phyloP scores from a whole-genome alignment of 768 basidiomycete species.

The Paxillus ammoniavirescens region DNA sequence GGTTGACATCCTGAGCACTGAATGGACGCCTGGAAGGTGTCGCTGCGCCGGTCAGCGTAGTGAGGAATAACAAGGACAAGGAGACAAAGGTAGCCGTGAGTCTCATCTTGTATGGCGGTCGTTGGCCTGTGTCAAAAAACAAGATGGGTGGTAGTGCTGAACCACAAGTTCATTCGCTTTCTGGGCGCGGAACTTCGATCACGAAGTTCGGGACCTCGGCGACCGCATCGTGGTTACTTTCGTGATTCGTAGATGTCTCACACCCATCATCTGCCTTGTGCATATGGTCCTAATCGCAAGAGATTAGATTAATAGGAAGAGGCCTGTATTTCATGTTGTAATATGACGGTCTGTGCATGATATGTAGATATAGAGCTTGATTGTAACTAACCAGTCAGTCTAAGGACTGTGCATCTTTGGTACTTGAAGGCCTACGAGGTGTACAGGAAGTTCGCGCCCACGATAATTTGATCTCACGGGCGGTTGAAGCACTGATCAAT shows the following conservation, averaged over 20 bases:
- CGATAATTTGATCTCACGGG: too few relatives aligned
- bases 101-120: conserved; percentile 12
- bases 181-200: not conserved
- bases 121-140: not conserved
- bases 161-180: not conserved
- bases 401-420: too few relatives aligned
- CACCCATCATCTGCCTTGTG: not conserved
- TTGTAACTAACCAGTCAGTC: too few relatives aligned
- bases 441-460: too few relatives aligned
- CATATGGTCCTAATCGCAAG: too few relatives aligned
- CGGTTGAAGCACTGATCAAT: too few relatives aligned
- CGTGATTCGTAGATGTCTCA: not conserved
- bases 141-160: not conserved
- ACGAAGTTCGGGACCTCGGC: not conserved
- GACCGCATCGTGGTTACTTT: not conserved
- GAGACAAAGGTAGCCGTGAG: conserved; percentile 10
- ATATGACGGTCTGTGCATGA: too few relatives aligned
- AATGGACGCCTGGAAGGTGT: conserved; percentile 15
- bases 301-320: too few relatives aligned
- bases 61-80: conserved; percentile 10
- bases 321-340: too few relatives aligned
- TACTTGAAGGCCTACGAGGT: too few relatives aligned
- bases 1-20: conserved; percentile 63
- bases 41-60: conserved; percentile 8
- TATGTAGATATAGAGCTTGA: too few relatives aligned